A percentile compares a stretch with the other conserved stretches of the same genome.
Conservation (phyloP, 768 basidiomycete species). For the Podaxis carcinomalis region DNA sequence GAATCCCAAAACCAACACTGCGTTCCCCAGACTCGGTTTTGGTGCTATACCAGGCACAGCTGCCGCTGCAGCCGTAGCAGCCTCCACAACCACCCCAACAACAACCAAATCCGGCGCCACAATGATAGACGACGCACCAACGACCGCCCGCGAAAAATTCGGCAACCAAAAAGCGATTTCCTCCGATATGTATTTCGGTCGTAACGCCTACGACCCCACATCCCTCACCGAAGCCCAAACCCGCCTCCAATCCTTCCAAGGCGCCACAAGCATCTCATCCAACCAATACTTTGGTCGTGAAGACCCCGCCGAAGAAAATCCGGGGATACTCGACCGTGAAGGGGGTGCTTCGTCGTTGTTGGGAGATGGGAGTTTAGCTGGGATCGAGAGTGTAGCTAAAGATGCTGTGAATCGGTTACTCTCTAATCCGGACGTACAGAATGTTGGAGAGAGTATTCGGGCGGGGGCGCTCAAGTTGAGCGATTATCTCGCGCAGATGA, state of each 20-base stretch:
- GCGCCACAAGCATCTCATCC: conserved; percentile 90
- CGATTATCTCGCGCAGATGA: conserved; percentile 12
- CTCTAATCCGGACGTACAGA: conserved; percentile 86
- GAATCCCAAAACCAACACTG: conserved; percentile 28
- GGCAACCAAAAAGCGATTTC: conserved; percentile 93
- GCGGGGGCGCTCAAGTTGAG: conserved; percentile 78
- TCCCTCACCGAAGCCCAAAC: conserved; percentile 72
- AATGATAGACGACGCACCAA: conserved; percentile 57
- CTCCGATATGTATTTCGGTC: conserved; percentile 95
- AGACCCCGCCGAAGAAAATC: conserved; percentile 64
- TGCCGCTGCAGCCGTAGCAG: conserved; percentile 45
- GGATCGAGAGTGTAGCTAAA: conserved; percentile 57
- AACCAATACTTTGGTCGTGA: conserved; percentile 95
- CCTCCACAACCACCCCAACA: conserved; percentile 25
- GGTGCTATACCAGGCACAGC: conserved; percentile 71
- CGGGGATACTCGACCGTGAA: conserved; percentile 28
- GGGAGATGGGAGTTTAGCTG: conserved; percentile 58
- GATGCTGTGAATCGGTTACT: conserved; percentile 74
- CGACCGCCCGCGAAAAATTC: conserved; percentile 86
- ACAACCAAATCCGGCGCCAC: conserved; percentile 26
- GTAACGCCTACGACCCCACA: conserved; percentile 79
- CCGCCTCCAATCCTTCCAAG: conserved; percentile 81
- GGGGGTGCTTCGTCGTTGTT: conserved; percentile 33
- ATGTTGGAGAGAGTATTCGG: conserved; percentile 73
- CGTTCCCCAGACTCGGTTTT: conserved; percentile 77